phyloP scores from a whole-genome alignment of 495 filamentous ascomycete species.

The Letharia lupina region DNA sequence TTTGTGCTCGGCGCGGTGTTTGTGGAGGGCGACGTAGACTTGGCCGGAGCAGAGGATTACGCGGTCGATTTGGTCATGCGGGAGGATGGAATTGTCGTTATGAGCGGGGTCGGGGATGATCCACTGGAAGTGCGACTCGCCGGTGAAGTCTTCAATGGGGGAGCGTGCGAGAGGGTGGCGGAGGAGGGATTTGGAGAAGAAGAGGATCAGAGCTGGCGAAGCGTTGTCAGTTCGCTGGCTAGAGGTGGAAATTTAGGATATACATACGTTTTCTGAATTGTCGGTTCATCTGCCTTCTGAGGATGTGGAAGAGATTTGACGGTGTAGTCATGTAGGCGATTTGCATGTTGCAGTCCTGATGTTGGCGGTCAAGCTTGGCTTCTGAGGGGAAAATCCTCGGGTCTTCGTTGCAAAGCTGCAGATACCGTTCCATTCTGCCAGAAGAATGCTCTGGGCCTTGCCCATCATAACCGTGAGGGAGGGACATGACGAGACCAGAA shows the following conservation, averaged over 20 bases:
- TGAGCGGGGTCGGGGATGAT: constrained; percentile 87
- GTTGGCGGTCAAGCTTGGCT: constrained; percentile 90
- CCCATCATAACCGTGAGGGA: constrained; percentile 96
- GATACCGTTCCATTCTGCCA: constrained; percentile 91
- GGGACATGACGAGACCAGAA: constrained; percentile 84
- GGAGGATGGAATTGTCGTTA: constrained; percentile 57
- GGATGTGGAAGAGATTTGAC: constrained; percentile 90
- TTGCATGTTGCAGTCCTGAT: constrained; percentile 99
- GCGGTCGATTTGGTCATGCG: constrained; percentile 82
- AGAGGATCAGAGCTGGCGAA: constrained; percentile 70
- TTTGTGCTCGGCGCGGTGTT: constrained; percentile 77
- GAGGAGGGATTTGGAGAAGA: constrained; percentile 94
- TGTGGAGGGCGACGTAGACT: constrained; percentile 81
- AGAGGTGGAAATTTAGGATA: neutral
- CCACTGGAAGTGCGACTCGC: constrained; percentile 89
- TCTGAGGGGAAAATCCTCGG: constrained; percentile 78
- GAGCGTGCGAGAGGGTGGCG: constrained; percentile 89
- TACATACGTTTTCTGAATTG: constrained; percentile 97
- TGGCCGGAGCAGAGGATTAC: constrained; percentile 93
- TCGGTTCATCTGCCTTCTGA: constrained; percentile 94
- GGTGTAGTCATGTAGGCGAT: constrained; percentile 89
- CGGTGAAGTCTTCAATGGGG: constrained; percentile 77
- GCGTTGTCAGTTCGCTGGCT: constrained; percentile 32
- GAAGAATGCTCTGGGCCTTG: constrained; percentile 98
- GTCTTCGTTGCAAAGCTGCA: constrained; percentile 97